Base-by-base conservation (phyloP, 1,284 basidiomycete genomes). In the Moesziomyces aphidis region DNA sequence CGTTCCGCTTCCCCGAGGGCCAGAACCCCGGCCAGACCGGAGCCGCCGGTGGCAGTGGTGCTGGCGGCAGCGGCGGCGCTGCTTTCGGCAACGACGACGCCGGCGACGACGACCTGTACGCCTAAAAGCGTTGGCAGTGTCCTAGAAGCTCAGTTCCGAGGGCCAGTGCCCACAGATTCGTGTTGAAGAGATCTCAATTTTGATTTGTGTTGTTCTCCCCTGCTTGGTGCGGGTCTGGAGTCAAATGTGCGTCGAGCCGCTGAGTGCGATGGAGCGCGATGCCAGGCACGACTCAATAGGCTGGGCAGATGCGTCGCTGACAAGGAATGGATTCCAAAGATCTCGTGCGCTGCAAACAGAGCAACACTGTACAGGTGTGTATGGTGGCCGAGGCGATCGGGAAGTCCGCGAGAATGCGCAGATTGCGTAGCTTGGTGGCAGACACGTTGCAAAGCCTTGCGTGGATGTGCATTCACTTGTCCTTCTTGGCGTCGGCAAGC, bases 1-100 rank as follows among this genome's bases (percentile, higher is more conserved):
- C 90, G 84, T 97, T 97, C 90, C 94, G 93, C 88, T 99, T 99
- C 94, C 97, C 97, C 21, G 95, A 97, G 80, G 55, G 88, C 85
- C 68, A 63, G 34, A 52, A 61, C 69, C 57, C 63, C 45, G 56
- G 48, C 31, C 55, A 63, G 44, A 52, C 54, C 23, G 50, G 57
- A 17, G 58, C 59, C 39, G 63, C 68, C 45, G 64, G 63, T 43
- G 68, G 69, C 53, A 56, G 55, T 19, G 85, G 87, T 15, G 87
- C 85, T 19, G 85, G 85, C 23, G 84, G 87, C 8, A 79, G 88
- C n/a, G 84, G 89, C 43, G 93, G 94, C 64, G 88, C 92, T 58
- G 92, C 91, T 17, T 95, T 95, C 86, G 83, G 83, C 22, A 91
- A 92, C 71, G 92, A 94, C 60, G 87, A 89, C 34, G 90, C 89